These are phyloP conservation scores for Leishmania martiniquensis DNA, from an alignment of 208 protist genomes.

Conservation along the genomic window DNA sequence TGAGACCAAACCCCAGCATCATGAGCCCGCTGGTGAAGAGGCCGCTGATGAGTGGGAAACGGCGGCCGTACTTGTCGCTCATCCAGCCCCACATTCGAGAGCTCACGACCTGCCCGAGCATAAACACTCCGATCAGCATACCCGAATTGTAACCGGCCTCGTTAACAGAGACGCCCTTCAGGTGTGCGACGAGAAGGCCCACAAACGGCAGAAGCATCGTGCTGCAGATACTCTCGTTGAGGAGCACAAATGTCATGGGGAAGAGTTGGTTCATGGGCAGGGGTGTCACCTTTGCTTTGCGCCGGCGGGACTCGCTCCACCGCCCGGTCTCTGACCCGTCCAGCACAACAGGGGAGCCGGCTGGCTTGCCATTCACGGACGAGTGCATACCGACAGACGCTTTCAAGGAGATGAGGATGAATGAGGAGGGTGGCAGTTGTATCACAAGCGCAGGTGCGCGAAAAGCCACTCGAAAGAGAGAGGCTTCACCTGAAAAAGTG, in stretches of 20 bases:
- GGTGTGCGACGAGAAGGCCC: conserved; percentile 54
- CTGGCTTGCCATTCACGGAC: neutral
- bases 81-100: conserved; percentile 58
- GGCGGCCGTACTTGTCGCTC: conserved; percentile 67
- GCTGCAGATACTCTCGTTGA: conserved; percentile 64
- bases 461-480: too few species aligned
- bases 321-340: too few species aligned
- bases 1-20: conserved; percentile 72
- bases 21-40: conserved; percentile 62
- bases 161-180: conserved; percentile 35
- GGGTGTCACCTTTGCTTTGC: conserved; percentile 30
- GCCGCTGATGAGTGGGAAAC: conserved; percentile 51
- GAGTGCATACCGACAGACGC: neutral
- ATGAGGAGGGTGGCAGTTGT: neutral
- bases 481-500: too few species aligned
- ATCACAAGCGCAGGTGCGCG: too few species aligned
- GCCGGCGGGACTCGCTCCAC: neutral
- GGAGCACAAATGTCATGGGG: conserved; percentile 57
- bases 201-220: conserved; percentile 75
- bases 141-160: conserved; percentile 65
- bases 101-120: conserved; percentile 65
- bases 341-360: neutral
- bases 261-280: conserved; percentile 65
- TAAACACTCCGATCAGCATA: conserved; percentile 56
- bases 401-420: neutral